Percentiles rank a stretch among this genome's conserved stretches.
Conservation (phyloP, 78 protist genomes). For the Dictyostelium brefeldianum region DNA sequence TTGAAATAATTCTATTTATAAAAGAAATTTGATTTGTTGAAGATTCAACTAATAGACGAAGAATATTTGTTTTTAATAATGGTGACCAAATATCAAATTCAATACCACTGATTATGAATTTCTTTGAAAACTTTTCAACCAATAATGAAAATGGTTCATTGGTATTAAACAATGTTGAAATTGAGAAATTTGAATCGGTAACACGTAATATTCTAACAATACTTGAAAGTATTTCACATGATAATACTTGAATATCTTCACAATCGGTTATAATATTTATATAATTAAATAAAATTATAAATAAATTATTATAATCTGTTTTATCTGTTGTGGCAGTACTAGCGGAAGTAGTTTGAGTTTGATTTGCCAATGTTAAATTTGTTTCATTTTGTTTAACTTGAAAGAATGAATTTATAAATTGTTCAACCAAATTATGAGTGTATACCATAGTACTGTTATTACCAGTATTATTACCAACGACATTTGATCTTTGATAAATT, state of each 20-base stretch:
- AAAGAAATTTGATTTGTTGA: conserved; percentile 46
- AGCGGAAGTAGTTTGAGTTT: neutral
- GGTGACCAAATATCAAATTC: conserved; percentile 10
- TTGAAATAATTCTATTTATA: neutral
- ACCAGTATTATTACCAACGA: too few relatives aligned
- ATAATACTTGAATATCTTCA: conserved; percentile 24
- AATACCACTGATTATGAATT: neutral
- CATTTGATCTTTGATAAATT: neutral
- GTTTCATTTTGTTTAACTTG: neutral
- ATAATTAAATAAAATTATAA: conserved; percentile 4
- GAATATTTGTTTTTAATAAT: neutral
- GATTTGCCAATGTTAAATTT: neutral
- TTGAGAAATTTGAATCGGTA: neutral
- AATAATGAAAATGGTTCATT: neutral
- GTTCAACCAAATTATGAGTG: neutral
- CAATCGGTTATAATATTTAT: neutral
- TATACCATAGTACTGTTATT: neutral
- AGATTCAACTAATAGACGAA: conserved; percentile 8
- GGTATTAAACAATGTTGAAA: neutral
- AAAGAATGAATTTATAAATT: neutral
- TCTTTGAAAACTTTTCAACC: conserved; percentile 14
- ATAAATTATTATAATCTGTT: conserved; percentile 12
- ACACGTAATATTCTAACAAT: neutral
- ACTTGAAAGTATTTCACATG: neutral
- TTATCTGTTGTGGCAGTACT: neutral